Percentiles rank a stretch among this genome's conserved stretches.
phyloP scores from a whole-genome alignment of 2,329 filamentous ascomycete species.

The Chaetomiaceae sp. region DNA sequence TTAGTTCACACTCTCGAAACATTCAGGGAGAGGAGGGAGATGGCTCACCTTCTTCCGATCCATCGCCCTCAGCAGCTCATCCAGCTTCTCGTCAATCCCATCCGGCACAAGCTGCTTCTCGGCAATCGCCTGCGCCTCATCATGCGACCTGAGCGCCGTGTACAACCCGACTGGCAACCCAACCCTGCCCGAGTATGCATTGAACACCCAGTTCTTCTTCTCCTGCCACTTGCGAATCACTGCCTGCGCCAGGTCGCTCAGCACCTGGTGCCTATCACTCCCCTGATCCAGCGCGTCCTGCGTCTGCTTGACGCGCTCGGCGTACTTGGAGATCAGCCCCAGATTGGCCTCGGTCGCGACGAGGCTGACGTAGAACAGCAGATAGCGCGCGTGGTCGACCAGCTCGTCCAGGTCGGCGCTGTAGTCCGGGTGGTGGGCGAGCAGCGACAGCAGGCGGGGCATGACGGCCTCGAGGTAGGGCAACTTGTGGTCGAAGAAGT shows the following conservation, averaged over 20 bases:
- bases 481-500: constrained; percentile 55
- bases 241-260: constrained; percentile 82
- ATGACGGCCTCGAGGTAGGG: constrained; percentile 76
- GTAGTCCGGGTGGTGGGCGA: constrained; percentile 94
- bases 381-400: constrained; percentile 78
- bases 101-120: constrained; percentile 80
- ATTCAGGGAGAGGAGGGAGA: not conserved
- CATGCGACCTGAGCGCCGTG: constrained; percentile 67
- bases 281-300: constrained; percentile 68
- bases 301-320: constrained; percentile 88
- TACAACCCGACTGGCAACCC: constrained; percentile 78
- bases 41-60: constrained; percentile 66
- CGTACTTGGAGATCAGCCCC: constrained; percentile 83
- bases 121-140: constrained; percentile 77
- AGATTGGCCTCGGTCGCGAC: constrained; percentile 85
- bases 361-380: constrained; percentile 80
- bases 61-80: constrained; percentile 58
- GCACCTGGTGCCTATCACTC: constrained; percentile 74
- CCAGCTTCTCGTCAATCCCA: constrained; percentile 69
- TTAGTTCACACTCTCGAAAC: not conserved
- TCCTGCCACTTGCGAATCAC: constrained; percentile 84
- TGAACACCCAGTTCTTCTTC: constrained; percentile 77
- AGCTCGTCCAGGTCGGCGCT: constrained; percentile 62
- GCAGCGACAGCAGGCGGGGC: constrained; percentile 75
- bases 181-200: constrained; percentile 76